Base-by-base conservation (phyloP, 1,139 yeast genomes). In the Diutina rugosa region DNA sequence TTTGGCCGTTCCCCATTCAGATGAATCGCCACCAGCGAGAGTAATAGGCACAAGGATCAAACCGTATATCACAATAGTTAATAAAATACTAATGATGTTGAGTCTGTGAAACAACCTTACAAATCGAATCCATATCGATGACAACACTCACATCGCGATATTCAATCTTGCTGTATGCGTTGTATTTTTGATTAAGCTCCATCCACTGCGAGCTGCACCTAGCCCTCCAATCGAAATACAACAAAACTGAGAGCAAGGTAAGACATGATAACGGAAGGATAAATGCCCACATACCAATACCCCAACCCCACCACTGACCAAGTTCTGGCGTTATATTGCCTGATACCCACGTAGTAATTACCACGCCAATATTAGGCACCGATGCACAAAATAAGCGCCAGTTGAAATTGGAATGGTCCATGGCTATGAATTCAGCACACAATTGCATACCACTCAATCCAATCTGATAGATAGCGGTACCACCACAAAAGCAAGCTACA, bases 221-320 rank as follows among this genome's bases (percentile, higher is more conserved):
- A 16, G 89, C 91, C 57, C 70, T 65, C 56, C 67, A 67, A 59
- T 75, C 66, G 86, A 85, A 83, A 66, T 84, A 86, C 10, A 74
- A 46, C 63, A 83, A 71, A 62, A 85, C 78, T 10, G 60, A 59
- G 35, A 83, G 62, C 57, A 87, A 69, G 32, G 93, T 93, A 29
- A 86, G 58, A 62, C 84, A 74, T 5, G 80, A 66, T 41, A 85
- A 72, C 32, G 93, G 91, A 71, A 84, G 77, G 59, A 87, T 84
- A 64, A 85, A 83, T 1, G 90, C 90, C 88, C 88, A 87, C 79
- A 86, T 85, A 49, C 86, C 91, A 62, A 85, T 82, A 46, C 47
- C 55, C 60, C 12, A 38, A 57, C 44, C 3, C 58, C 54, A 44
- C 58, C 55, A 2, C 1, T 26, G 12, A 12, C 46, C 46, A 4